Evolutionary conservation across 208 protist genomes (phyloP).

Genomic region (Leishmania braziliensis): DNA sequence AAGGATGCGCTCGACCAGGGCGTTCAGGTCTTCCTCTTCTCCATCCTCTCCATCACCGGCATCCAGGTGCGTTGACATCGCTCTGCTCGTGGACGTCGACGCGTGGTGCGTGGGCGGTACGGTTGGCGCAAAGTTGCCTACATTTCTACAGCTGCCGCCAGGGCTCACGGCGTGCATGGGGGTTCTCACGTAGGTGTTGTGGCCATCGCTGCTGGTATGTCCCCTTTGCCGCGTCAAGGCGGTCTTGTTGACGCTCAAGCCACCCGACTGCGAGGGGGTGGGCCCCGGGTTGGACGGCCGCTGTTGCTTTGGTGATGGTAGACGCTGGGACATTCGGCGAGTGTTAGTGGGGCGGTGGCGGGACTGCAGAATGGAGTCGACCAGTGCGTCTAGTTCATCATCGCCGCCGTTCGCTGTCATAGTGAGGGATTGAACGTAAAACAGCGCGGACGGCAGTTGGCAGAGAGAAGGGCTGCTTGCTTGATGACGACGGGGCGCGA

Average conservation of each 20-base stretch:
- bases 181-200: background rate
- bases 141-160: background rate
- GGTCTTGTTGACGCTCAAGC: background rate
- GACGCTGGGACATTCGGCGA: background rate
- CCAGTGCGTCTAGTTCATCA: constrained; percentile 24
- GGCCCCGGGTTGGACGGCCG: background rate
- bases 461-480: background rate
- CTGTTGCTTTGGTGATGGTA: constrained; percentile 3
- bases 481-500: background rate
- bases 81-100: background rate
- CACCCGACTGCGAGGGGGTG: background rate
- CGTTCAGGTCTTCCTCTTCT: constrained; percentile 16
- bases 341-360: background rate
- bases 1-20: constrained; percentile 30
- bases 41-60: background rate
- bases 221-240: background rate
- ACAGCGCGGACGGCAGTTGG: background rate
- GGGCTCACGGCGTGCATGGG: background rate
- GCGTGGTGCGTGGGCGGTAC: background rate
- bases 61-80: background rate
- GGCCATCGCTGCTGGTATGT: background rate
- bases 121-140: background rate
- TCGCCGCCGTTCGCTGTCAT: background rate
- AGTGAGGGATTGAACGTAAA: background rate
- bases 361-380: constrained; percentile 34